A percentile compares a stretch with the other conserved stretches of the same genome.
These are phyloP conservation scores for Rhizopogon vesiculosus DNA, from an alignment of 768 basidiomycete species.

Conservation along the genomic window DNA sequence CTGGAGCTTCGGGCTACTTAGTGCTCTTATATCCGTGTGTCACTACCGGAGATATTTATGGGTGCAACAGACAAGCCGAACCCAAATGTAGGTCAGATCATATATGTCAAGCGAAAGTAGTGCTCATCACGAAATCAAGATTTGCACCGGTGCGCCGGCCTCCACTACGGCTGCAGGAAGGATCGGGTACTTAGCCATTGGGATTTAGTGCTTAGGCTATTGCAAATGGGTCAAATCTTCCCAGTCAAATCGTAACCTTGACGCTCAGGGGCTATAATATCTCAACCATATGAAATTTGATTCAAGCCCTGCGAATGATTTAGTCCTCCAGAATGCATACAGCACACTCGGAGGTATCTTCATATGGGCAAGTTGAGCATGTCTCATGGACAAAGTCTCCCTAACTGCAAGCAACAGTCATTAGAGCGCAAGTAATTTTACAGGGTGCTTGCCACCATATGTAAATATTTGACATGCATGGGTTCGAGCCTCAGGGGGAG, in stretches of 20 bases:
- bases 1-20: conserved; percentile 43
- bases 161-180: conserved; percentile 33
- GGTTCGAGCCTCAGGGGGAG: conserved; percentile 20
- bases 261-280: conserved; percentile 39
- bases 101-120: not conserved
- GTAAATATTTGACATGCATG: not conserved
- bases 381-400: conserved; percentile 53
- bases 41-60: conserved; percentile 35
- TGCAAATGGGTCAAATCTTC: conserved; percentile 31
- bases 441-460: not conserved
- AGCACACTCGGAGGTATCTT: conserved; percentile 54
- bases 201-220: conserved; percentile 25
- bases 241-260: conserved; percentile 37
- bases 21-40: conserved; percentile 30
- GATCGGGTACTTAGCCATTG: conserved; percentile 32
- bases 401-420: conserved; percentile 46
- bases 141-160: conserved; percentile 40
- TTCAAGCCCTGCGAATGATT: conserved; percentile 34
- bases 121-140: conserved; percentile 22
- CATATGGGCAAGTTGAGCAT: conserved; percentile 62
- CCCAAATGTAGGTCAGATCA: conserved; percentile 24
- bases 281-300: conserved; percentile 30
- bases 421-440: conserved; percentile 56
- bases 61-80: conserved; percentile 34
- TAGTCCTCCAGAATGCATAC: conserved; percentile 53